Evolutionary conservation across 257 asterid species (phyloP), one percentile per base, ranked within the genome.

Genomic region (Nicotiana tomentosiformis): DNA sequence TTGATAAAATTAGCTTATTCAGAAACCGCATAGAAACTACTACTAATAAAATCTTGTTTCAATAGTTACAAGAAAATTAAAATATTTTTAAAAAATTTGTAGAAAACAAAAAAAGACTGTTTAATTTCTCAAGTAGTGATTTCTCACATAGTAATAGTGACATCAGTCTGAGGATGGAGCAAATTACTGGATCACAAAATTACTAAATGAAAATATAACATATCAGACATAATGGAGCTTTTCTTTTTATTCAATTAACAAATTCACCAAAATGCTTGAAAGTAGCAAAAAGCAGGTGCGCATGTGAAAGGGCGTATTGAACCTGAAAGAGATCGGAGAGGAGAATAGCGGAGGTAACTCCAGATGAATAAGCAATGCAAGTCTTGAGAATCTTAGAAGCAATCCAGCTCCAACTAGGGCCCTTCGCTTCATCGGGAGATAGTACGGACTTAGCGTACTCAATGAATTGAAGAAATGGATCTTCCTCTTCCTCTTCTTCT

Each of bases 291-390:
- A 55, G 17, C 60, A 12, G 18, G 4, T 12, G 60, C n/a, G n/a
- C 17, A 43, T 55, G 23, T 18, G 72, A 70, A 17, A 0, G 76
- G 17, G 62, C 0, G 60, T 30, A 51, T 3, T 37, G 55, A 82
- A 94, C 98, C 97, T 80, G 96, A 87, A 92, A 90, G 67, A 96
- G 97, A 88, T 94, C 99, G 6, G 99, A 94, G 15, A 94, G 98
- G 79, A 96, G 94, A 88, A 96, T 93, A 16, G 99, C 98, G 61
- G 98, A 90, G 68, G 99, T 96, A 76, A 96, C 99, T 11, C 99
- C 99, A 51, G 98, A 94, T 14, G 99, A 92, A 84, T 93, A 94
- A 43, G 95, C 85, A 56, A 87, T 88, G 67, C 98, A 94, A 78
- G 93, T 92, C 84, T 84, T 90, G 65, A 96, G 98, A 76, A 94